These are phyloP conservation scores for Zopfochytrium polystomum DNA, from an alignment of 371 early-diverging fungal species.

Conservation along the genomic window DNA sequence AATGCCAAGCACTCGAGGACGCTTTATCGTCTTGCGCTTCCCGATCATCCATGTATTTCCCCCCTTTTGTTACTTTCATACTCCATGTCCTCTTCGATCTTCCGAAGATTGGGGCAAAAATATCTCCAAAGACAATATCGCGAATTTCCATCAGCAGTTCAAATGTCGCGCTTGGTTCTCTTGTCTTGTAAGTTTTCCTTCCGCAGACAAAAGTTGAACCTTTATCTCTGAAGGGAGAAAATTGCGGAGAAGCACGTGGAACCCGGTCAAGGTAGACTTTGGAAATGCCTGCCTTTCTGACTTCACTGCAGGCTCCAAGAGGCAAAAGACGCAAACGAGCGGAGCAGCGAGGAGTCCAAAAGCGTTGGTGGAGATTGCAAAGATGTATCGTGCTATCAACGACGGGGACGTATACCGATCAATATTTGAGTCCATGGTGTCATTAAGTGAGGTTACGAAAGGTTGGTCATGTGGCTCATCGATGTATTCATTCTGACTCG, in stretches of 20 bases:
- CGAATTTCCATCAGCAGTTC: constrained; percentile 29
- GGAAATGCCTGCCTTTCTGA: constrained; percentile 2
- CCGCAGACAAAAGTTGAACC: constrained; percentile 1
- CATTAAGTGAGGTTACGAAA: constrained; percentile 44
- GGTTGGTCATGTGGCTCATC: no score
- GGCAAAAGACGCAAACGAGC: constrained; percentile 39
- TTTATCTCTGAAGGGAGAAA: constrained; percentile 12
- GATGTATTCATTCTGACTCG: not conserved
- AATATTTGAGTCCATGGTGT: constrained; percentile 25
- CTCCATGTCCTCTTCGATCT: constrained; percentile 30
- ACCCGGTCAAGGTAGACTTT: not conserved
- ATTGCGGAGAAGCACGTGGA: not conserved
- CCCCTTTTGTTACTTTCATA: constrained; percentile 25
- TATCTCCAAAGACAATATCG: constrained; percentile 31
- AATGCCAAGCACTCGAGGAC: not conserved
- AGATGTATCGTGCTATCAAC: constrained; percentile 60
- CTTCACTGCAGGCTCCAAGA: constrained; percentile 2
- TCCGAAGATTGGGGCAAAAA: constrained; percentile 2
- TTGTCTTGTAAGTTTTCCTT: constrained; percentile 38
- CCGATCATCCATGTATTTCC: constrained; percentile 1
- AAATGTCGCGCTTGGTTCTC: constrained; percentile 35
- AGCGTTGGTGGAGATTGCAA: constrained; percentile 62
- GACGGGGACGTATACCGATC: constrained; percentile 52
- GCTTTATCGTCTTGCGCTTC: not conserved
- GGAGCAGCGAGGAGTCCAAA: constrained; percentile 26